Evolutionary conservation across 306 rosid species (phyloP).

Genomic region (Pyrus bretschneideri): DNA sequence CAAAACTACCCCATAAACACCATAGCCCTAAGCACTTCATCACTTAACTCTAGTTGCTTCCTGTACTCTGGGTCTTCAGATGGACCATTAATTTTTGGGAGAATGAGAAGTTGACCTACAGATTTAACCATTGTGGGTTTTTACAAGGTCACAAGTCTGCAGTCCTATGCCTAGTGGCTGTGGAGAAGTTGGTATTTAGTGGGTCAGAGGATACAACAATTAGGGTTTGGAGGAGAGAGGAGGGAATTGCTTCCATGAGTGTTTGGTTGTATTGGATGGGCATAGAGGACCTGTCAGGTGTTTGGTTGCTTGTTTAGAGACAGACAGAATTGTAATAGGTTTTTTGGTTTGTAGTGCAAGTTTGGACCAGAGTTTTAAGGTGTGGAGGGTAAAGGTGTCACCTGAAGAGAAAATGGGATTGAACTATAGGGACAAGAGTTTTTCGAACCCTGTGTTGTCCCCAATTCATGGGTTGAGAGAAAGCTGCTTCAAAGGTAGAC

Average conservation of each 20-base stretch:
- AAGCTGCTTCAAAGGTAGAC: constrained; percentile 33
- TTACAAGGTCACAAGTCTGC: constrained; percentile 61
- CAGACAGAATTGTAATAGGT: constrained; percentile 49
- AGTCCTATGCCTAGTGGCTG: constrained; percentile 51
- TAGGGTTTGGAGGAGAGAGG: constrained; percentile 62
- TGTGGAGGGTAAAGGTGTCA: constrained; percentile 62
- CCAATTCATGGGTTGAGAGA: constrained; percentile 65
- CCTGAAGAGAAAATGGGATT: constrained; percentile 34
- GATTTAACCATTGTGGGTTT: constrained; percentile 68
- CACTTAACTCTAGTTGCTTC: constrained; percentile 32
- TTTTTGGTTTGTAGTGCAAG: constrained; percentile 60
- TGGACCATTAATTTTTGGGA: constrained; percentile 67
- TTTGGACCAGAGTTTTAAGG: constrained; percentile 64
- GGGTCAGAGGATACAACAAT: constrained; percentile 78
- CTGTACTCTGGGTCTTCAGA: constrained; percentile 64
- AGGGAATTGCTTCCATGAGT: constrained; percentile 61
- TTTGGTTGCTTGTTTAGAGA: constrained; percentile 57
- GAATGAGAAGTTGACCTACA: constrained; percentile 45
- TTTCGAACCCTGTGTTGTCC: constrained; percentile 48
- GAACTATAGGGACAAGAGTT: constrained; percentile 15
- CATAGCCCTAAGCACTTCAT: constrained; percentile 38
- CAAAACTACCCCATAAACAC: constrained; percentile 53
- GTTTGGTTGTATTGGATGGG: constrained; percentile 63
- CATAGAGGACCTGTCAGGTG: constrained; percentile 79
- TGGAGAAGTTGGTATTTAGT: constrained; percentile 60